phyloP scores from a whole-genome alignment of 441 rosid species.

The Corymbia calophylla region DNA sequence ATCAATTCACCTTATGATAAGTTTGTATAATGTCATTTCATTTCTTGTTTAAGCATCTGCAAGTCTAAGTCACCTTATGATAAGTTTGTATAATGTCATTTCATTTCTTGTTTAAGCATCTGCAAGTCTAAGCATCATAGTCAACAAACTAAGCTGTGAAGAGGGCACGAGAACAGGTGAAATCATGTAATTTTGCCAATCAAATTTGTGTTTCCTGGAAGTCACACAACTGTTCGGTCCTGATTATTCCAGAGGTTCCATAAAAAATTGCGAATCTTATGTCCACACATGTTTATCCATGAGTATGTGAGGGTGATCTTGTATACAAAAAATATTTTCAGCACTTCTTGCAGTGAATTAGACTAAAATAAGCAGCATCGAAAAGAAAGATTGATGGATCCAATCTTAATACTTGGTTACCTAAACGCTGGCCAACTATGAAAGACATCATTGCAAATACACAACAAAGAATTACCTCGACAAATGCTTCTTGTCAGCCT shows the following conservation, averaged over 20 bases:
- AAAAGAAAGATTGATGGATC: background rate
- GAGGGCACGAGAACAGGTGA: background rate
- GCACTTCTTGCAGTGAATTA: background rate
- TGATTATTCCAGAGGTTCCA: background rate
- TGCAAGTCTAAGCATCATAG: background rate
- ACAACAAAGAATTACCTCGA: conserved; percentile 43
- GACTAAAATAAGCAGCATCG: background rate
- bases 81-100: background rate
- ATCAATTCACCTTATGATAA: background rate
- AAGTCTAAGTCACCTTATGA: background rate
- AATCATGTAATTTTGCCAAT: background rate
- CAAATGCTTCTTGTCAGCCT: conserved; percentile 88
- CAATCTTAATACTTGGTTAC: background rate
- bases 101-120: background rate
- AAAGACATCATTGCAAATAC: too few relatives aligned
- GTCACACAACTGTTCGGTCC: background rate
- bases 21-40: background rate
- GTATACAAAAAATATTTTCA: background rate
- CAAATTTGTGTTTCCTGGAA: background rate
- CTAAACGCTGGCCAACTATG: background rate
- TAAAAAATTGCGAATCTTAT: background rate
- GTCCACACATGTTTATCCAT: background rate
- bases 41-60: background rate
- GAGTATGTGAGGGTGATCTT: background rate
- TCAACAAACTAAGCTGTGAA: background rate